A percentile compares a stretch with the other conserved stretches of the same genome.
Conservation (phyloP, 2,329 filamentous ascomycete species). For the Hymenoscyphus occultus region DNA sequence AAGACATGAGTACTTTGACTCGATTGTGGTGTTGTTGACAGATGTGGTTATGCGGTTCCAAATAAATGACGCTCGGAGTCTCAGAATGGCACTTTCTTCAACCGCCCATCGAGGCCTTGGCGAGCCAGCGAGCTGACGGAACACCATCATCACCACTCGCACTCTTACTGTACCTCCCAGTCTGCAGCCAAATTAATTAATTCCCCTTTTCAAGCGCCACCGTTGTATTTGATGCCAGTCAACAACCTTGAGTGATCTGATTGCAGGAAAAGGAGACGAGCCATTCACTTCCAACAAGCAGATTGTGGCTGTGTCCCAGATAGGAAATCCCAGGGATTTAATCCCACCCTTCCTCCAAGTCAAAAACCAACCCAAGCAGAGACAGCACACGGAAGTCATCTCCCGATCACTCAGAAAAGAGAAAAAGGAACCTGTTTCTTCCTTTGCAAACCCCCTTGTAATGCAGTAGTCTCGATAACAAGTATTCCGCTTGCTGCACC, state of each 20-base stretch:
- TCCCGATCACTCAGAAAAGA: slow-evolving; percentile 15
- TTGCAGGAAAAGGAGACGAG: not conserved
- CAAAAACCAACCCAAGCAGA: not conserved
- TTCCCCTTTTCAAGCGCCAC: not conserved
- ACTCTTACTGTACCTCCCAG: not conserved
- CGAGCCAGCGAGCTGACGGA: not conserved
- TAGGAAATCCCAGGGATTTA: not conserved
- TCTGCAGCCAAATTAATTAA: not conserved
- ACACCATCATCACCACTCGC: not conserved
- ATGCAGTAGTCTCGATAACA: not conserved
- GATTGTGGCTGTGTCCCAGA: not conserved
- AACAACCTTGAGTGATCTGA: not conserved
- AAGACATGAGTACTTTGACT: not conserved
- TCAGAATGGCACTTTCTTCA: not conserved
- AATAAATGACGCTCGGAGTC: not conserved
- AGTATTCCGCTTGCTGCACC: not conserved
- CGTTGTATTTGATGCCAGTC: not conserved
- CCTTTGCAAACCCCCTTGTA: not conserved
- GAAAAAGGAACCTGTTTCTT: slow-evolving; percentile 3
- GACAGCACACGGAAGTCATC: not conserved
- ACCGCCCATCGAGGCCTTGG: not conserved
- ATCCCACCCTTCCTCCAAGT: not conserved
- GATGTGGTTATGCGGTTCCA: not conserved
- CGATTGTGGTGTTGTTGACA: not conserved
- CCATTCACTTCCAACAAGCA: not conserved